Evolutionary conservation across 495 filamentous ascomycete species (phyloP), one percentile per base, ranked within the genome.

Genomic region (Cercophora newfieldiana): DNA sequence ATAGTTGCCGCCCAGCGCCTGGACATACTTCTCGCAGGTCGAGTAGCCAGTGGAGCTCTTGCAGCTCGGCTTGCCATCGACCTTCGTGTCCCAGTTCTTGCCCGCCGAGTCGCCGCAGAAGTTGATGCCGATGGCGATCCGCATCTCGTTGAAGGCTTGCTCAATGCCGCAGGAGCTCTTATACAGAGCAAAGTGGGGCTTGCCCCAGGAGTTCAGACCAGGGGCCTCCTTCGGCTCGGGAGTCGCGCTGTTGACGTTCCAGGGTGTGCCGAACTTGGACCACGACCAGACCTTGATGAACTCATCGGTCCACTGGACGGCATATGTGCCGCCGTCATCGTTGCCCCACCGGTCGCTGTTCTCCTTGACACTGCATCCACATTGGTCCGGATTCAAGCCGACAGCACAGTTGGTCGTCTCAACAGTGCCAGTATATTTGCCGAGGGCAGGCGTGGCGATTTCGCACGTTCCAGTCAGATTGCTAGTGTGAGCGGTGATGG

Each of bases 401-500:
- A 44, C 37, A 14, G 12, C 37, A 14, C 37, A 44, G 37, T 44
- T 44, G 37, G 12, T 14, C 3, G 37, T 44, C 37, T 44, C 37
- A 16, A 16, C 18, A 16, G 4, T 14, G 12, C 37, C 37, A 8
- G 12, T 16, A 16, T 44, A 44, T 16, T 44, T 44, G 37, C n/a
- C n/a, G 37, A 44, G 10, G 37, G 37, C n/a, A n/a, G n/a, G n/a
- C n/a, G n/a, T n/a, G 37, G 12, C 2, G 37, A 44, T 8, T 14
- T 44, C 18, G 37, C 37, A 44, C 37, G 12, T 8, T 44, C 37
- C 80, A 3, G 72, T 66, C 0, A 89, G 87, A 81, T 77, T 76
- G 18, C 79, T 80, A 0, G 91, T 93, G 73, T 97, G 93, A 63
- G 91, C 77, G 14, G 91, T 87, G 63, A 94, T 86, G 55, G 81